Base-by-base conservation (phyloP, 805 yeast species). In the Metschnikowia gelsemii region DNA sequence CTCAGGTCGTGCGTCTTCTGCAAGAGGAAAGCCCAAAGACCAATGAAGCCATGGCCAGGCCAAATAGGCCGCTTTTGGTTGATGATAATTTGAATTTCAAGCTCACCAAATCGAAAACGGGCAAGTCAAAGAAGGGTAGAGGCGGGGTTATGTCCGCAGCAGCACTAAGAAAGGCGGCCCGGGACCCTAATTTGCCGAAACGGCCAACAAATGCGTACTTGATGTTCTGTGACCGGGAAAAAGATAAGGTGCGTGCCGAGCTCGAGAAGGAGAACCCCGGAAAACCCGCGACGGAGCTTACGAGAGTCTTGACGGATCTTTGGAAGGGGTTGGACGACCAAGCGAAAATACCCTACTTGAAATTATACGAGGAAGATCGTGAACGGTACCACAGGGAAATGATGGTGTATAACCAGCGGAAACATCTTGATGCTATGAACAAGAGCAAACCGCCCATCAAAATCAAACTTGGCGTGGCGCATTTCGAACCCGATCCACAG, bases 201-300 rank as follows among this genome's bases (percentile, higher is more conserved):
- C 73, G 95, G 55, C 96, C 96, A 5, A 83, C 93, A 3, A 90
- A 89, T 61, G 96, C 96, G 4, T 90, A 89, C 56, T 70, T 87
- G 47, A 76, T 87, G 20, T 89, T 84, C 57, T 90, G 96, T 63
- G 97, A 90, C 45, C 66, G 77, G 66, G 95, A 87, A 56, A 86
- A 86, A 62, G 96, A 87, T 34, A 70, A 75, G 36, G 75, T 87
- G 27, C 79, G 78, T 47, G 72, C 75, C 37, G 78, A 76, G 46
- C 69, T 80, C 38, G 84, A 78, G 46, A 62, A 63, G n/a, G 63
- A 61, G 37, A 69, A 70, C 36, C 75, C 78, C 3, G 82, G 80
- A 8, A 58, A 57, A 21, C 42, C 48, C 5, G 57, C 66, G 14
- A 65, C 66, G 28, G 96, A 90, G 57, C 70, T 87, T 32, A 82